These are phyloP conservation scores for Hortiboletus campestris DNA, from an alignment of 768 basidiomycete genomes.

Conservation along the genomic window DNA sequence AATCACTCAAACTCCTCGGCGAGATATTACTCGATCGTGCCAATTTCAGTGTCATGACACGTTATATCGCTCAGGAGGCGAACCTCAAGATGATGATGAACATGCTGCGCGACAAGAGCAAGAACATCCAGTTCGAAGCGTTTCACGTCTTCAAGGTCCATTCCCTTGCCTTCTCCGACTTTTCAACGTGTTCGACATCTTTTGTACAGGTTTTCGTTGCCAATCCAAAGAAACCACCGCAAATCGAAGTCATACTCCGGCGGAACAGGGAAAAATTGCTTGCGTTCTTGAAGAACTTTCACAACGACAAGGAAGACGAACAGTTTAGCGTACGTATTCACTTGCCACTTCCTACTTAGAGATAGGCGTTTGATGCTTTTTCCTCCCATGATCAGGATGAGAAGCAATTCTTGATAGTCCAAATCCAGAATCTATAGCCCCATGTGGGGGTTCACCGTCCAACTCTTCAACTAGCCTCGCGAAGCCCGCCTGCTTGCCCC, in stretches of 20 bases:
- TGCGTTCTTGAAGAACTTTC: conserved; percentile 86
- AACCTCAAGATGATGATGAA: conserved; percentile 99
- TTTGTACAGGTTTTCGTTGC: conserved; percentile 85
- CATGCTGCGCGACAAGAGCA: conserved; percentile 94
- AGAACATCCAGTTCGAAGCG: conserved; percentile 99
- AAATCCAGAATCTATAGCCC: conserved; percentile 74
- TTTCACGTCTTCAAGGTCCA: conserved; percentile 99
- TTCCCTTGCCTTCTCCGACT: neutral
- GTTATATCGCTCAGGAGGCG: conserved; percentile 91
- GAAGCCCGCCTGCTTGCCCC: neutral
- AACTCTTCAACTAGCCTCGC: neutral
- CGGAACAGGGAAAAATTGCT: conserved; percentile 94
- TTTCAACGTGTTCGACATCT: neutral
- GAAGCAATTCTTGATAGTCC: conserved; percentile 93
- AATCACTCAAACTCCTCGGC: conserved; percentile 95
- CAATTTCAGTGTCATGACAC: conserved; percentile 98
- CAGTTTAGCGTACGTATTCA: conserved; percentile 74
- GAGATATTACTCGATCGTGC: conserved; percentile 97
- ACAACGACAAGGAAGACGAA: conserved; percentile 98
- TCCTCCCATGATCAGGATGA: conserved; percentile 56
- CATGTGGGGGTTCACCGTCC: neutral
- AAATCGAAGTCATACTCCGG: conserved; percentile 87
- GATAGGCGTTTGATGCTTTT: neutral
- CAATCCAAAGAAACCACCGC: conserved; percentile 97
- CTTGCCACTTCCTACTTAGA: neutral